Evolutionary conservation across 2,329 filamentous ascomycete species (phyloP).

Genomic region (Diaporthe ampelina): DNA sequence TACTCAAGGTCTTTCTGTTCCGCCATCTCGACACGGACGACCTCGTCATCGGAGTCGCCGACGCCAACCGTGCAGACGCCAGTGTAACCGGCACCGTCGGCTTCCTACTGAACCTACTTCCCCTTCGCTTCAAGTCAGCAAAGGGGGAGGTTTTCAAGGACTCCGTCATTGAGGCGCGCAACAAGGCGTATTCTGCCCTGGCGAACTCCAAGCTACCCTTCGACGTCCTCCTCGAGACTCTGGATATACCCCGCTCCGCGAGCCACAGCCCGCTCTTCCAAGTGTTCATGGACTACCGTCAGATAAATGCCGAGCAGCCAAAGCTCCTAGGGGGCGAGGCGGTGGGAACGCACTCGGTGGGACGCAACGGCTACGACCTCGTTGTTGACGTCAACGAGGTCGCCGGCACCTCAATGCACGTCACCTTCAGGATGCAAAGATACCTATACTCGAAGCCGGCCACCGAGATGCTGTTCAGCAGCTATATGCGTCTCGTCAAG

Average conservation of each 20-base stretch:
- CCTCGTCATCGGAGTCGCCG: slow-evolving; percentile 63
- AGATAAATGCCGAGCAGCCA: slow-evolving; percentile 44
- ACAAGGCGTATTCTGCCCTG: slow-evolving; percentile 53
- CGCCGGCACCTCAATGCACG: slow-evolving; percentile 40
- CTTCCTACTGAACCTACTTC: slow-evolving; percentile 63
- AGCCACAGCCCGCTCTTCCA: slow-evolving; percentile 64
- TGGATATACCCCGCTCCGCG: slow-evolving; percentile 56
- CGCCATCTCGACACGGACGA: slow-evolving; percentile 52
- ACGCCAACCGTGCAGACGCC: slow-evolving; percentile 58
- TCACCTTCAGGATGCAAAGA: slow-evolving; percentile 50
- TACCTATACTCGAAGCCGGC: slow-evolving; percentile 47
- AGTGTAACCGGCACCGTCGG: slow-evolving; percentile 56
- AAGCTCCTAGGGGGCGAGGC: slow-evolving; percentile 42
- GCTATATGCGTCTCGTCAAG: slow-evolving; percentile 44
- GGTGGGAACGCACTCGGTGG: slow-evolving; percentile 10
- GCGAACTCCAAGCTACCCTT: slow-evolving; percentile 62
- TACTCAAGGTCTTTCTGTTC: slow-evolving; percentile 55
- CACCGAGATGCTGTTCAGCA: slow-evolving; percentile 31
- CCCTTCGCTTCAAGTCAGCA: slow-evolving; percentile 55
- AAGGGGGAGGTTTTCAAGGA: slow-evolving; percentile 49
- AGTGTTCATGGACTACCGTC: slow-evolving; percentile 52
- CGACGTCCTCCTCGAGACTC: slow-evolving; percentile 60
- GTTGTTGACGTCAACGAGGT: slow-evolving; percentile 55
- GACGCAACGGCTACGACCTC: slow-evolving; percentile 49
- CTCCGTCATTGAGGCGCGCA: slow-evolving; percentile 44